A percentile compares a stretch with the other conserved stretches of the same genome.
Evolutionary conservation across 441 rosid genomes (phyloP).

Genomic region (Capsella rubella): DNA sequence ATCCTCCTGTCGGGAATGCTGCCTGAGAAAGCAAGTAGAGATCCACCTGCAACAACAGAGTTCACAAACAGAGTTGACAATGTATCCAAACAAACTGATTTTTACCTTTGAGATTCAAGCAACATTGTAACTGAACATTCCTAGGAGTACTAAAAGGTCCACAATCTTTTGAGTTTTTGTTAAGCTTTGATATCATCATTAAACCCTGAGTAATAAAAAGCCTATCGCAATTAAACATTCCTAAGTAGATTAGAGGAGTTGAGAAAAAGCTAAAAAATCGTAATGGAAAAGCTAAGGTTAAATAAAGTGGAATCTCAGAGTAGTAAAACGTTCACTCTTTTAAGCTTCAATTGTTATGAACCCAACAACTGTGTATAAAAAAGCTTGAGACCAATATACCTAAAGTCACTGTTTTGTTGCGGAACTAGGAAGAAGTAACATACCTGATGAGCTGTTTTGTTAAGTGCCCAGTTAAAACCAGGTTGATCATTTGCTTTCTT

Average conservation of each 20-base stretch:
- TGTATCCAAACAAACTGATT: background rate
- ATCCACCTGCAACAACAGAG: slow-evolving; percentile 8
- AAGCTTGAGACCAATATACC: slow-evolving; percentile 5
- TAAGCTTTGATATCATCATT: background rate
- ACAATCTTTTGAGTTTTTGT: background rate
- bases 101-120: background rate
- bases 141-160: background rate
- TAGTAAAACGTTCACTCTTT: background rate
- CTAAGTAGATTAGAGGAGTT: slow-evolving; percentile 1
- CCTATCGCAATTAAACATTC: background rate
- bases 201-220: background rate
- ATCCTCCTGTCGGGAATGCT: slow-evolving; percentile 33
- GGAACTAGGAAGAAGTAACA: slow-evolving; percentile 8
- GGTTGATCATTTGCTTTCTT: slow-evolving; percentile 88
- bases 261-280: background rate
- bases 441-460: slow-evolving; percentile 82
- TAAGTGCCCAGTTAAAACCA: slow-evolving; percentile 92
- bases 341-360: background rate
- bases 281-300: background rate
- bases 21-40: slow-evolving; percentile 23
- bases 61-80: background rate
- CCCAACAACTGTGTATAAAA: slow-evolving; percentile 8
- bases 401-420: background rate
- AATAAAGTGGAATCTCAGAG: background rate
- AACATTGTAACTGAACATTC: background rate